Base-by-base conservation (phyloP, 352 stramenopile species). In the Globisporangium middletonii region DNA sequence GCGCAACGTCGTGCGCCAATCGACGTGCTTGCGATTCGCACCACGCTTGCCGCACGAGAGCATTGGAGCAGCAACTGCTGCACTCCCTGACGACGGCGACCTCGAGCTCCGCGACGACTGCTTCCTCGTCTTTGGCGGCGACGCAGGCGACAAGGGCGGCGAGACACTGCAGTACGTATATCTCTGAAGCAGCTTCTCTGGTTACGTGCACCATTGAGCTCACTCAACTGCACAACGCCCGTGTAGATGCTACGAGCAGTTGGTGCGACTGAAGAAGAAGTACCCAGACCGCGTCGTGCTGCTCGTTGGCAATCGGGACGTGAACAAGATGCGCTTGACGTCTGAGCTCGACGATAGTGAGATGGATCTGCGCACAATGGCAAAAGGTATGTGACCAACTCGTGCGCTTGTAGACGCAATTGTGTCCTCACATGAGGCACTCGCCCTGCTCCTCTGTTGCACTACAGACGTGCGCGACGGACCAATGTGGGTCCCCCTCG, bases 281-380 rank as follows among this genome's bases (percentile, higher is more conserved):
- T 82, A 97, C 66, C 89, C 86, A 0, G 75, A 94, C 35, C 87
- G 86, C 50, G 91, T 97, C 15, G 82, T 95, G 68, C 70, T 98
- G 48, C 79, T 98, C 48, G 92, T 95, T 43, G 92, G 92, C 13
- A 98, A 98, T 62, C 87, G 92, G 51, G 92, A 98, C 71, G 78
- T 97, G 51, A 97, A 97, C 73, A 98, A 98, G 66, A 86, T 98
- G 58, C 69, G 89, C 30, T 75, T 96, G 30, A 90, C 81, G 11
- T 86, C 79, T 1, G 90, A 97, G 63, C 61, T 96, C 5, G 71
- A 75, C 26, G 72, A 95, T 35, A 66, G 57, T 4, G 84, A 96
- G 55, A 78, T 95, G 76, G 53, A 79, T 51, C 60, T 92, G 8
- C 19, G 46, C 0, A 72, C 71, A 3, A 91, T 92, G 82, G 68